Evolutionary conservation across 495 filamentous ascomycete species (phyloP), one percentile per base, ranked within the genome.

Genomic region (Penicillium turbatum): DNA sequence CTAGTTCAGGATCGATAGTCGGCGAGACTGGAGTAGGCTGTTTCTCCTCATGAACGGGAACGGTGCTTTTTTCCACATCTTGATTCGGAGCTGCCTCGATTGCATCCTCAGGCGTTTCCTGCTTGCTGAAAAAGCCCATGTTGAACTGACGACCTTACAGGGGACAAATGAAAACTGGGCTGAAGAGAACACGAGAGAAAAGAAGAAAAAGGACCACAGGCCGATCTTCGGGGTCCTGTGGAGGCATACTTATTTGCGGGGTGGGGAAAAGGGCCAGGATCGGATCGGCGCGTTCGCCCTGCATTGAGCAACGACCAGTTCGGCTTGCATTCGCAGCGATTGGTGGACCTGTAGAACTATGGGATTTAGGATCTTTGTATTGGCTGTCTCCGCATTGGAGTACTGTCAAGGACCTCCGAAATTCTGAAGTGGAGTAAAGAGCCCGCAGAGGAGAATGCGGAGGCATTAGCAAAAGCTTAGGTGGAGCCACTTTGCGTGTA

Each of bases 1-100:
- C 85, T 15, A 82, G 47, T 9, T 63, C 75, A 5, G 82, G 73
- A 49, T 82, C 75, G 46, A 84, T 75, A 13, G 40, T 4, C 29
- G 65, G 32, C 16, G 45, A 36, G 2, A 37, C 12, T 9, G 55
- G 27, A 13, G 50, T 39, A 5, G 57, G 48, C 7, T 58, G 57
- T 16, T 65, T 62, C 53, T 72, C 66, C 5, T 63, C 32, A 32
- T 68, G 65, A 7, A 53, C 47, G 12, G 64, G 61, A 0, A 62
- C 30, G 16, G 65, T 54, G 8, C 1, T 4, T 48, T 74, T 75
- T 30, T 75, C 71, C 8, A 69, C 43, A 62, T 74, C 72, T 16
- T 46, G 24, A 13, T 52, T 35, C 0, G 54, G 34, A 0, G 66
- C 55, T 12, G 60, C 49, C 38, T 64, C 50, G 31, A 71, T 68